Percentiles rank a stretch among this genome's conserved stretches.
Evolutionary conservation across 768 basidiomycete species (phyloP).

Genomic region (Amanita rimosa): DNA sequence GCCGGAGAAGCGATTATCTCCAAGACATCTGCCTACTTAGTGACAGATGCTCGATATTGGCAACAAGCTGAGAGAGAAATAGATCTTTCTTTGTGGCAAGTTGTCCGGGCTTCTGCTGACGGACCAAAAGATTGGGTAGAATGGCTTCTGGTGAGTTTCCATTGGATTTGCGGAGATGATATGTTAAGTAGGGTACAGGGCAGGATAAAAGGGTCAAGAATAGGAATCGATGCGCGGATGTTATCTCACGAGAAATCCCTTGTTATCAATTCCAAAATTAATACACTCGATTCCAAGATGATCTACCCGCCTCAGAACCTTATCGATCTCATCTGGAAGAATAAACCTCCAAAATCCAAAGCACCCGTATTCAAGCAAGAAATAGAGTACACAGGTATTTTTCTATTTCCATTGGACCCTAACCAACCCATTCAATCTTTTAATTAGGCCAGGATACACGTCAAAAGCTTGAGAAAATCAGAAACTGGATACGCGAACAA

Average conservation of each 20-base stretch:
- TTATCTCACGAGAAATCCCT: conserved; percentile 63
- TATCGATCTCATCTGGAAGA: conserved; percentile 72
- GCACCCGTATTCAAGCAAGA: conserved; percentile 58
- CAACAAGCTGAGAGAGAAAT: conserved; percentile 60
- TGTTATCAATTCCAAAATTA: conserved; percentile 45
- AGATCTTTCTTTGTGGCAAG: conserved; percentile 56
- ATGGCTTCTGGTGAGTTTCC: conserved; percentile 49
- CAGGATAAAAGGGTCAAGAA: conserved; percentile 34
- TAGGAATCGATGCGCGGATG: conserved; percentile 83
- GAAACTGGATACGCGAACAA: conserved; percentile 57
- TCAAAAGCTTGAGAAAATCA: conserved; percentile 60
- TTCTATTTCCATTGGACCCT: neutral
- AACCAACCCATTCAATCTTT: neutral
- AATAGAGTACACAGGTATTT: conserved; percentile 55
- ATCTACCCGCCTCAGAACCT: conserved; percentile 78
- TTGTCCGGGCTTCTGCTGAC: conserved; percentile 33
- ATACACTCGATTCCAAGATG: conserved; percentile 46
- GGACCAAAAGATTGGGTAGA: conserved; percentile 69
- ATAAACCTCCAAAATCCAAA: conserved; percentile 59
- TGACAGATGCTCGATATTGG: conserved; percentile 82
- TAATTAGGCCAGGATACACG: conserved; percentile 43
- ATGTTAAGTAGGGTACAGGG: conserved; percentile 10
- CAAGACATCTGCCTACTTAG: conserved; percentile 53
- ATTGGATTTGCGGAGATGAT: neutral
- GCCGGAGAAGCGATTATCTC: conserved; percentile 68